phyloP scores from a whole-genome alignment of 805 yeast genomes.

The Barnettozyma populi region DNA sequence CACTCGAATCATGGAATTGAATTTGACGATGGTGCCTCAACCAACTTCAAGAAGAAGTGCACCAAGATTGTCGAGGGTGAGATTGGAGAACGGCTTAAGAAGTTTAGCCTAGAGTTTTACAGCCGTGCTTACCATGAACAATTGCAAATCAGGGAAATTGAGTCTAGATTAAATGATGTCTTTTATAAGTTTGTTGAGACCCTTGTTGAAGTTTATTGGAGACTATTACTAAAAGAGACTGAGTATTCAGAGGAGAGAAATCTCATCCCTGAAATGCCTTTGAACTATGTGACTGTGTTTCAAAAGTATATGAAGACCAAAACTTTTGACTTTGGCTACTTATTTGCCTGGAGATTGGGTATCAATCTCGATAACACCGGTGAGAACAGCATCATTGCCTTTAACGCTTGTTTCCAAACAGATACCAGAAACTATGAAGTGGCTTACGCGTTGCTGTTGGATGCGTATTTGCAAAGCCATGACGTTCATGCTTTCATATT shows the following conservation, averaged over 20 bases:
- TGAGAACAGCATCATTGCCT: not conserved
- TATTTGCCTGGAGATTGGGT: constrained; percentile 1
- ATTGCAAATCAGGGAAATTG: not conserved
- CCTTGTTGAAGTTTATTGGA: not conserved
- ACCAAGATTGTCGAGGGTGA: not conserved
- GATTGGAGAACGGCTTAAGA: not conserved
- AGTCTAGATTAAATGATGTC: not conserved
- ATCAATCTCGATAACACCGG: not conserved
- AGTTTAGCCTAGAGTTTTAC: constrained; percentile 1
- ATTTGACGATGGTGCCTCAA: not conserved
- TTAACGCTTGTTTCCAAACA: not conserved
- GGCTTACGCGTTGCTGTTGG: not conserved
- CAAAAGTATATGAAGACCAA: constrained; percentile 3
- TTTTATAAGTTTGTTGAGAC: not conserved
- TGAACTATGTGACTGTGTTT: constrained; percentile 6
- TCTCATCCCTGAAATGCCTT: not conserved
- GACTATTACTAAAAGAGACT: not conserved
- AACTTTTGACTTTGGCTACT: constrained; percentile 9
- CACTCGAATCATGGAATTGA: not conserved
- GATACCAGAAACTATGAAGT: not conserved
- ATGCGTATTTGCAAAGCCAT: constrained; percentile 4
- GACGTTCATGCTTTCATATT: constrained; percentile 6
- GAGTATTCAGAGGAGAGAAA: not conserved
- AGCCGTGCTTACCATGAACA: constrained; percentile 1
- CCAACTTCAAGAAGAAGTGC: not conserved